Percentiles rank a stretch among this genome's conserved stretches.
phyloP scores from a whole-genome alignment of 805 yeast genomes.

The Wickerhamiella domercqiae region DNA sequence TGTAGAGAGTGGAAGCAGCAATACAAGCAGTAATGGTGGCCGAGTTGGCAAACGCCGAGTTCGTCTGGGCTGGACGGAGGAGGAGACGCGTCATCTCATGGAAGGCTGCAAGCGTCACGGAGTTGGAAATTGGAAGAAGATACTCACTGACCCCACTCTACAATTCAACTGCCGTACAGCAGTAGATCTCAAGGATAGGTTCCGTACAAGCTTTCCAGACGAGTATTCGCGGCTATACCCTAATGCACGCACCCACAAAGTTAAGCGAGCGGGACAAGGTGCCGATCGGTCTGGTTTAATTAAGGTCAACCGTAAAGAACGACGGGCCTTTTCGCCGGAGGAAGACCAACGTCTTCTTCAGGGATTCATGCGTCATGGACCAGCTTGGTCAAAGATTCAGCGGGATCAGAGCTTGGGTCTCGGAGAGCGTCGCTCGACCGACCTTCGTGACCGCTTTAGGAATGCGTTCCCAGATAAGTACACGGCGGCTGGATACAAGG shows the following conservation, averaged over 20 bases:
- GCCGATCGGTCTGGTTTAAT: slow-evolving; percentile 20
- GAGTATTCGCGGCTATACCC: slow-evolving; percentile 31
- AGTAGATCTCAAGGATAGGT: slow-evolving; percentile 31
- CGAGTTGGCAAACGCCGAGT: slow-evolving; percentile 24
- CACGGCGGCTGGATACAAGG: slow-evolving; percentile 31
- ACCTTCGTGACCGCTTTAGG: slow-evolving; percentile 30
- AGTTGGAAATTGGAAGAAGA: slow-evolving; percentile 34
- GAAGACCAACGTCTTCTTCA: slow-evolving; percentile 29
- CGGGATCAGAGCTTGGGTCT: slow-evolving; percentile 26
- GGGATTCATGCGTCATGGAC: slow-evolving; percentile 30
- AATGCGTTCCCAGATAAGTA: slow-evolving; percentile 32
- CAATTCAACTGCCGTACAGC: slow-evolving; percentile 30
- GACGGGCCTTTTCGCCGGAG: slow-evolving; percentile 28
- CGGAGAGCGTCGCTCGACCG: slow-evolving; percentile 29
- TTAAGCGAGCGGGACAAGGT: slow-evolving; percentile 16
- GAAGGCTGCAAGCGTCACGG: slow-evolving; percentile 31
- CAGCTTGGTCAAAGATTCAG: slow-evolving; percentile 33
- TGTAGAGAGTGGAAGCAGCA: background rate
- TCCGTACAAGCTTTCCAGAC: slow-evolving; percentile 32
- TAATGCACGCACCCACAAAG: slow-evolving; percentile 30
- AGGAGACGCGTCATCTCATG: slow-evolving; percentile 28
- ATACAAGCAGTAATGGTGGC: slow-evolving; percentile 5
- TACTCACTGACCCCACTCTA: slow-evolving; percentile 27
- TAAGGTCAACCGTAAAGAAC: slow-evolving; percentile 31
- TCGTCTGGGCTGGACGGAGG: slow-evolving; percentile 28